Percentiles rank a stretch among this genome's conserved stretches.
phyloP scores from a whole-genome alignment of 2,329 filamentous ascomycete genomes.

The Aspergillus bombycis region DNA sequence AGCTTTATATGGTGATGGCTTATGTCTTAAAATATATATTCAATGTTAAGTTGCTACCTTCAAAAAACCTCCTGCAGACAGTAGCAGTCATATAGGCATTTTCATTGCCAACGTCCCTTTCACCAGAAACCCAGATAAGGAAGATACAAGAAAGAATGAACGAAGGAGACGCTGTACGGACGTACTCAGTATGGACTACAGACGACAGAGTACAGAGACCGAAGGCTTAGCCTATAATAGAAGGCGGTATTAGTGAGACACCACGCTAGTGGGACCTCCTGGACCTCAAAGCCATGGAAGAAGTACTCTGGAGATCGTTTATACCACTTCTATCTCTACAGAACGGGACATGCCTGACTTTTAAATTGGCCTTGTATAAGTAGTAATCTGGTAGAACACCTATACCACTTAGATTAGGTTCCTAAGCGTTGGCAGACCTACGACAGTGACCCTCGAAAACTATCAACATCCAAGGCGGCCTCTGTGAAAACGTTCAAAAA shows the following conservation, averaged over 20 bases:
- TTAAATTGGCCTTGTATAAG: rapidly evolving
- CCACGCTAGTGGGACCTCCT: not conserved
- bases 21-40: too few relatives aligned
- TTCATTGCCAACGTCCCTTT: too few relatives aligned
- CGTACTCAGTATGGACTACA: not conserved
- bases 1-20: too few relatives aligned
- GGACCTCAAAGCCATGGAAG: not conserved
- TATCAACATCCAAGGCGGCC: not conserved
- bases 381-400: too few relatives aligned
- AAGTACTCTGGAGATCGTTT: not conserved
- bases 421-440: too few relatives aligned
- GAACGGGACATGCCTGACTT: not conserved
- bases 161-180: not conserved
- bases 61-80: too few relatives aligned
- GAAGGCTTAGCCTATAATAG: not conserved
- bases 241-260: not conserved
- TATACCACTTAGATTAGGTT: not conserved
- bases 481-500: not conserved
- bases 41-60: too few relatives aligned
- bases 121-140: too few relatives aligned
- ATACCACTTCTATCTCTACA: not conserved
- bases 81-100: too few relatives aligned
- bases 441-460: too few relatives aligned
- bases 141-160: too few relatives aligned
- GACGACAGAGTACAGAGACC: not conserved